Percentiles rank a stretch among this genome's conserved stretches.
phyloP scores from a whole-genome alignment of 768 basidiomycete species.

The Psilocybe subaeruginosa region DNA sequence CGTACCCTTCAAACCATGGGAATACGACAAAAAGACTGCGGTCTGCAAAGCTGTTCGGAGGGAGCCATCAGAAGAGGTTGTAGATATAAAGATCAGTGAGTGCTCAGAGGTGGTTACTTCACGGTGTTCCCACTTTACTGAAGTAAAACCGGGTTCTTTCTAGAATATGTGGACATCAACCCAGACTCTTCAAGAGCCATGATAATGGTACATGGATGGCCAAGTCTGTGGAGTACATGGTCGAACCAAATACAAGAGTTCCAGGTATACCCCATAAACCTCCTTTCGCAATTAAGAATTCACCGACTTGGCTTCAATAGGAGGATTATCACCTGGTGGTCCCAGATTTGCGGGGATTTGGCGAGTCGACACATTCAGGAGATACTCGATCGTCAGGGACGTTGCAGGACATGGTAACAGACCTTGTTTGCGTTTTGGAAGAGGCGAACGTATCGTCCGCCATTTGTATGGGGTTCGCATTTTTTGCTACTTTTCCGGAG shows the following conservation, averaged over 20 bases:
- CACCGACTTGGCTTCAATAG: constrained; percentile 30
- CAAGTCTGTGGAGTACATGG: constrained; percentile 78
- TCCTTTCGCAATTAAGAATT: not conserved
- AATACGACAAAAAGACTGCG: constrained; percentile 35
- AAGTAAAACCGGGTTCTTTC: not conserved
- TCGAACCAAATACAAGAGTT: constrained; percentile 71
- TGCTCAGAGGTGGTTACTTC: not conserved
- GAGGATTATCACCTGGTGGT: constrained; percentile 63
- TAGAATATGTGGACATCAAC: constrained; percentile 68
- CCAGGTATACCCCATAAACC: constrained; percentile 38
- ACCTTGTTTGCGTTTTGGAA: constrained; percentile 64
- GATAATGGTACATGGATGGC: constrained; percentile 81
- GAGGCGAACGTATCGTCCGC: constrained; percentile 50
- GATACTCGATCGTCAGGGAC: constrained; percentile 62
- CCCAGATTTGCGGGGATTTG: constrained; percentile 74
- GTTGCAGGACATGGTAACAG: constrained; percentile 62
- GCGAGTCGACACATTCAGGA: constrained; percentile 64
- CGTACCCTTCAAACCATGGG: constrained; percentile 38
- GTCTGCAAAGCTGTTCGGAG: constrained; percentile 47
- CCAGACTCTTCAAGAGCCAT: constrained; percentile 52
- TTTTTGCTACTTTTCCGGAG: not conserved
- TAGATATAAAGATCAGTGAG: constrained; percentile 52
- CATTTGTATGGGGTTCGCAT: constrained; percentile 63
- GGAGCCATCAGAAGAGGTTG: constrained; percentile 26
- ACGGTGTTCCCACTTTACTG: not conserved